phyloP scores from a whole-genome alignment of 139 green algal species.

The Chlorella sp. region DNA sequence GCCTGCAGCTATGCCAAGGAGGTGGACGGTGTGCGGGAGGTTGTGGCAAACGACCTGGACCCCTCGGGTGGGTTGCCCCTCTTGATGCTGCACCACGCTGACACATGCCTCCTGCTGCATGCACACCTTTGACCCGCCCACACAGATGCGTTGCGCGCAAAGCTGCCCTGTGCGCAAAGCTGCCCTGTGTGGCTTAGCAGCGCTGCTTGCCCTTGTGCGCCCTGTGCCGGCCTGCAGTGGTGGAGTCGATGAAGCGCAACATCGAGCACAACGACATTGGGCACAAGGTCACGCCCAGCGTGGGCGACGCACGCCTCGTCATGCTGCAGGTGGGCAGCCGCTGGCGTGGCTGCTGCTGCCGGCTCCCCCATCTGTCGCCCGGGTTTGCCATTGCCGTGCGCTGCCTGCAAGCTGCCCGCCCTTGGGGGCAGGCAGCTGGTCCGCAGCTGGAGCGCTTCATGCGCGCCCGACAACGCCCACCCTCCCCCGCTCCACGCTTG shows the following conservation, averaged over 20 bases:
- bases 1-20: conserved; percentile 86
- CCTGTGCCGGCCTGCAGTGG: conserved; percentile 39
- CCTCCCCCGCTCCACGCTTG: background rate
- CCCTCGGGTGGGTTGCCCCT: conserved; percentile 35
- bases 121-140: too few relatives aligned
- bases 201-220: too few relatives aligned
- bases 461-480: too few relatives aligned
- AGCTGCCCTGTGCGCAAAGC: too few relatives aligned
- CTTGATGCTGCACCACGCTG: too few relatives aligned
- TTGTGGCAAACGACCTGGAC: conserved; percentile 94
- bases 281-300: conserved; percentile 61
- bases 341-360: background rate
- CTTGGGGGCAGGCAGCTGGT: too few relatives aligned
- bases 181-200: too few relatives aligned
- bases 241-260: conserved; percentile 86
- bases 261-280: conserved; percentile 78
- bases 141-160: too few relatives aligned
- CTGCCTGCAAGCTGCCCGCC: background rate
- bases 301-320: conserved; percentile 83
- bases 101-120: too few relatives aligned
- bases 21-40: conserved; percentile 68
- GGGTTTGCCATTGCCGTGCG: too few relatives aligned
- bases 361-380: too few relatives aligned
- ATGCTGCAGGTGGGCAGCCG: conserved; percentile 73
- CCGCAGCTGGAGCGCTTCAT: too few relatives aligned